Evolutionary conservation across 2,329 filamentous ascomycete species (phyloP).

Genomic region (Fusarium sp.): DNA sequence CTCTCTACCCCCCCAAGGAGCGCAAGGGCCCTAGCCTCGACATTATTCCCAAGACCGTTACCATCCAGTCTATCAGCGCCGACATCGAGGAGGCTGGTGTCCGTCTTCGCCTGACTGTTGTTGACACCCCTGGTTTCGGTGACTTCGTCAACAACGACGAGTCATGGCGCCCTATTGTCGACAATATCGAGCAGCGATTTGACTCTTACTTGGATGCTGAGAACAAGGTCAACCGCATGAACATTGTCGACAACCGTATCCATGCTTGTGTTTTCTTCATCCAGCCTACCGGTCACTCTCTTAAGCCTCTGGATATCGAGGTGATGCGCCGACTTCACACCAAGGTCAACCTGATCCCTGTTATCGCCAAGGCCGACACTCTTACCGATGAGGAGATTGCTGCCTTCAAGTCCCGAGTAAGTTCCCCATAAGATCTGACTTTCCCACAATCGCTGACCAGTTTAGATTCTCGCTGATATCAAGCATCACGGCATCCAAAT

Average conservation of each 20-base stretch:
- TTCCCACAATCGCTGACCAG: constrained; percentile 24
- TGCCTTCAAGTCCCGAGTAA: constrained; percentile 94
- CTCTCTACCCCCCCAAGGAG: constrained; percentile 97
- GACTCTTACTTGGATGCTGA: constrained; percentile 98
- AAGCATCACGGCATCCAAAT: constrained; percentile 98
- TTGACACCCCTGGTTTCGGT: constrained; percentile 97
- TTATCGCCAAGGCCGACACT: constrained; percentile 98
- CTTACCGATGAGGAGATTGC: constrained; percentile 96
- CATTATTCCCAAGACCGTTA: constrained; percentile 97
- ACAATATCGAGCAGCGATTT: constrained; percentile 99
- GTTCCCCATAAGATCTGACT: constrained; percentile 54
- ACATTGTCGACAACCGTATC: constrained; percentile 99
- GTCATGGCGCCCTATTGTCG: constrained; percentile 98
- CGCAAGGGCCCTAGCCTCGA: constrained; percentile 97
- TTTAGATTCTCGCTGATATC: constrained; percentile 94
- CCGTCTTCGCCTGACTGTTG: constrained; percentile 93
- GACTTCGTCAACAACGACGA: constrained; percentile 99
- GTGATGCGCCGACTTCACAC: constrained; percentile 99
- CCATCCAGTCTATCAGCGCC: constrained; percentile 93
- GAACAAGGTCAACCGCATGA: constrained; percentile 99
- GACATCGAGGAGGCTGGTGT: constrained; percentile 99
- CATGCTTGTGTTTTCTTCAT: constrained; percentile 99
- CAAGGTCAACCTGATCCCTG: constrained; percentile 99
- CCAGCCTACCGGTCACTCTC: constrained; percentile 96
- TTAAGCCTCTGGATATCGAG: constrained; percentile 98